These are phyloP conservation scores for Hirschioporus abietinus DNA, from an alignment of 768 basidiomycete species.

Conservation along the genomic window DNA sequence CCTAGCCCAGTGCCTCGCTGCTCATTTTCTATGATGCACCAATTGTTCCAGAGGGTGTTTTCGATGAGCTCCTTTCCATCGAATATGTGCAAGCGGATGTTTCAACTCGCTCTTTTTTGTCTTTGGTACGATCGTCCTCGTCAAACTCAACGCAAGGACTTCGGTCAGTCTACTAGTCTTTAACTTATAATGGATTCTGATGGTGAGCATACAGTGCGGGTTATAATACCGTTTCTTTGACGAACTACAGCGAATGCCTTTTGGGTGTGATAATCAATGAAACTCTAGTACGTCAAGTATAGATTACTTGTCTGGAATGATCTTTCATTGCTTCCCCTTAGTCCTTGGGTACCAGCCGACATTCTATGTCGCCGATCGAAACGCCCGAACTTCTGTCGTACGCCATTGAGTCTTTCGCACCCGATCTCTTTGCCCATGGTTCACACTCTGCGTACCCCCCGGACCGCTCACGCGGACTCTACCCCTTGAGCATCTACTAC, in stretches of 20 bases:
- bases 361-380: not conserved
- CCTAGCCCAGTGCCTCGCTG: constrained; percentile 20
- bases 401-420: constrained; percentile 13
- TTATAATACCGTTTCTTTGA: constrained; percentile 1
- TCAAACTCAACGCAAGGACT: constrained; percentile 26
- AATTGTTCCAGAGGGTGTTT: constrained; percentile 40
- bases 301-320: not conserved
- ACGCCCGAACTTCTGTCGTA: constrained; percentile 6
- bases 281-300: not conserved
- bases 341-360: not conserved
- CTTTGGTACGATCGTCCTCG: constrained; percentile 34
- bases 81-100: constrained; percentile 34
- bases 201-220: not conserved
- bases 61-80: constrained; percentile 46
- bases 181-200: not conserved
- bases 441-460: constrained; percentile 17
- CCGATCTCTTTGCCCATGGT: constrained; percentile 7
- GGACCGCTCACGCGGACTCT: constrained; percentile 14
- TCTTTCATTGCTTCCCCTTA: not conserved
- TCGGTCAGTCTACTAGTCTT: constrained; percentile 17
- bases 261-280: not conserved
- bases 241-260: not conserved
- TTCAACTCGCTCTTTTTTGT: constrained; percentile 33
- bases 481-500: constrained; percentile 15
- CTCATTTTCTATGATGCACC: constrained; percentile 59